Base-by-base conservation (phyloP, 139 green algal species). In the Trebouxia sp. region DNA sequence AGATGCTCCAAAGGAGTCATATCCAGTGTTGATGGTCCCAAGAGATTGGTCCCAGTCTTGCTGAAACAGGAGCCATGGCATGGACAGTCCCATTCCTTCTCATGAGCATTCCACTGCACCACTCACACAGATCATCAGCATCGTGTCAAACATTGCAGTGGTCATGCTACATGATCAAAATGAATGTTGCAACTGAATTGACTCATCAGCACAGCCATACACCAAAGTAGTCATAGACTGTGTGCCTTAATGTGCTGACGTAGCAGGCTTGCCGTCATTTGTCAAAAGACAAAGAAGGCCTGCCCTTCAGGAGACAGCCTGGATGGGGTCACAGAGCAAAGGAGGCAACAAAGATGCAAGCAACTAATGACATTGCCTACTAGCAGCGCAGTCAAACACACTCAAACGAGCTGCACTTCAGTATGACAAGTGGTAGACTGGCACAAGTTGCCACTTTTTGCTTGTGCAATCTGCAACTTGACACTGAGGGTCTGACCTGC, bases 1-100 rank as follows among this genome's bases (percentile, higher is more conserved):
- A 70, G 30, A 12, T 70, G 58, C 58, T 70, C 26, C 30, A 70
- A 32, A 38, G 58, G 58, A 0, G 30, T 80, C 84, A 85, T 87
- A 66, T 85, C 84, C 26, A 88, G 86, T 17, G 82, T 88, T 22
- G 84, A 66, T 39, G 82, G 84, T 37, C 80, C 82, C 15, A 38
- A 47, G 6, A 85, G 48, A 48, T 85, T 85, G 7, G 55, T 30
- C 2, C 82, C 82, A 51, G 76, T 32, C 48, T 76, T 80, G 66
- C 78, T 72, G 50, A 85, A 83, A 67, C 76, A 85, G 41, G 48
- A 76, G 47, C 82, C 82, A 48, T 83, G 82, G 51, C 82, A 85
- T 14, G 82, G 82, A 26, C 82, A 85, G 48, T 85, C 80, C 62
- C 62, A 83, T 20, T 83, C 82, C 76, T 83, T 83, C 48, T 83